These are phyloP conservation scores for Kodamaea anthophila DNA, from an alignment of 1,139 yeast genomes.

Conservation along the genomic window DNA sequence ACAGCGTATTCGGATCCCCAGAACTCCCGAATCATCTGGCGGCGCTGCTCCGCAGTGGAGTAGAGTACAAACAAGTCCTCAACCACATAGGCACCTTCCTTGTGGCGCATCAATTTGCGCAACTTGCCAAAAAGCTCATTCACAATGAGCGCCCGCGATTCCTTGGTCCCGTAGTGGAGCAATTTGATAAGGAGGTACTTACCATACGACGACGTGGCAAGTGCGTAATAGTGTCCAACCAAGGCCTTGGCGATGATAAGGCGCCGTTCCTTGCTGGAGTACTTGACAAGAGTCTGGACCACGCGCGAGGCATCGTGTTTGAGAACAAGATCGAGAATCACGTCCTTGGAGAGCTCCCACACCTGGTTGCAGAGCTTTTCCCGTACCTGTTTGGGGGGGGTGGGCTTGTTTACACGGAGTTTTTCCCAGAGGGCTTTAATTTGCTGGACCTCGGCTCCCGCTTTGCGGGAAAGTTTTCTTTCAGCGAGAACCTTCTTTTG, in stretches of 20 bases:
- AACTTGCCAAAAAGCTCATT: constrained; percentile 86
- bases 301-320: constrained; percentile 97
- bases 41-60: constrained; percentile 76
- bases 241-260: constrained; percentile 61
- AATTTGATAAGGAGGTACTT: constrained; percentile 84
- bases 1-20: constrained; percentile 97
- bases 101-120: constrained; percentile 90
- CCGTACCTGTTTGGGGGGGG: constrained; percentile 72
- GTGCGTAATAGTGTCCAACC: constrained; percentile 69
- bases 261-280: constrained; percentile 75
- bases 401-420: constrained; percentile 78
- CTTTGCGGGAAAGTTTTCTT: constrained; percentile 79
- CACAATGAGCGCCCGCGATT: constrained; percentile 66
- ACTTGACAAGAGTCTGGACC: constrained; percentile 88
- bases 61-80: constrained; percentile 89
- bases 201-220: constrained; percentile 92
- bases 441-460: constrained; percentile 79
- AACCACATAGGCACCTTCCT: constrained; percentile 98
- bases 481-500: constrained; percentile 75
- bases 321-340: constrained; percentile 76
- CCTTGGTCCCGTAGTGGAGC: constrained; percentile 85
- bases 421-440: constrained; percentile 90
- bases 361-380: constrained; percentile 76
- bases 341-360: constrained; percentile 76
- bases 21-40: constrained; percentile 89